Conservation (phyloP, 192 early-diverging fungal genomes). For the Entomortierella beljakovae region DNA sequence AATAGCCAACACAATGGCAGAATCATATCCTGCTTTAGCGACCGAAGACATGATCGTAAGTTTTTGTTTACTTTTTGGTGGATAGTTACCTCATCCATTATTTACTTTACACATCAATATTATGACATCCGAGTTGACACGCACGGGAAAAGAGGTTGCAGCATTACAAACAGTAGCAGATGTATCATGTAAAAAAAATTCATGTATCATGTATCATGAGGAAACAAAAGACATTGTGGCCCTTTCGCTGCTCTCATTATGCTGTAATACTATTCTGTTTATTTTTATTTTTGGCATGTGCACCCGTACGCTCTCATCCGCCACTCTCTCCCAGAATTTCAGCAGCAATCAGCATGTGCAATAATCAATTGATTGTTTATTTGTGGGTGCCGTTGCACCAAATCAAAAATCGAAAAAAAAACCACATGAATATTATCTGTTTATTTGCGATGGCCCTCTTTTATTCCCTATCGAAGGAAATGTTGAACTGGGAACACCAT, state of each 20-base stretch:
- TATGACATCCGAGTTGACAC: not conserved
- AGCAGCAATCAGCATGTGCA: constrained; percentile 12
- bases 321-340: too few relatives aligned
- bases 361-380: not conserved
- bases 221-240: too few relatives aligned
- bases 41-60: constrained; percentile 51
- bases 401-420: constrained; percentile 5
- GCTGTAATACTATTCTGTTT: too few relatives aligned
- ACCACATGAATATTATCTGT: constrained; percentile 26
- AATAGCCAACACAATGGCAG: constrained; percentile 57
- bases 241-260: not conserved
- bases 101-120: too few relatives aligned
- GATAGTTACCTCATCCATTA: too few relatives aligned
- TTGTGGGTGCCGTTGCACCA: not conserved
- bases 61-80: constrained; percentile 1
- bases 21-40: constrained; percentile 30
- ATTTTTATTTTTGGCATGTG: constrained; percentile 8
- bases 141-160: not conserved
- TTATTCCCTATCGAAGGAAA: not conserved
- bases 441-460: too few relatives aligned
- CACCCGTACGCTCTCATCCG: not conserved
- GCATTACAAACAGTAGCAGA: too few relatives aligned
- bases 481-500: not conserved
- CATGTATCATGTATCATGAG: not conserved
- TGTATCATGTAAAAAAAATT: too few relatives aligned